Evolutionary conservation across 179 eudicot species (phyloP), one percentile per base, ranked within the genome.

Genomic region (Corrigiola litoralis): DNA sequence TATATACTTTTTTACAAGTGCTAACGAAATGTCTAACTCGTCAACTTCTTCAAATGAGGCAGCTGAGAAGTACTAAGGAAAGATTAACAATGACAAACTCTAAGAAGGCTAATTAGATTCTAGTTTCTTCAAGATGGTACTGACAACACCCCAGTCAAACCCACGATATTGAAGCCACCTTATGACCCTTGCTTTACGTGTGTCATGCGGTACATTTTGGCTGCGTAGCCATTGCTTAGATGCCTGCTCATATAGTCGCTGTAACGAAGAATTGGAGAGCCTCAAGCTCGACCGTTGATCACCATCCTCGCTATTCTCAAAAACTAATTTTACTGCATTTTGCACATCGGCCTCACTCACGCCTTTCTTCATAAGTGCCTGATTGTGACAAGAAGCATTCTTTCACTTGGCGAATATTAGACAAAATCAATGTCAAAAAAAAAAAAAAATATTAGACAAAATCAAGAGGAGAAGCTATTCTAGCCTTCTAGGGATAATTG

Each of bases 121-220:
- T 71, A 90, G 57, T 74, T 79, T 86, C 73, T 81, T 86, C 46
- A 90, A 14, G 38, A 90, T 77, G 58, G 60, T 50, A 36, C 66
- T 62, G 52, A 82, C 37, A 33, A 82, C 80, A 69, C 74, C 74
- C 92, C 92, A 90, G 52, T 78, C 69, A 55, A 85, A 90, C 66
- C 97, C 95, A 56, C 95, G 95, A 68, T 90, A 90, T 45, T 81
- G 88, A 73, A 90, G 95, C 97, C 97, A 88, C 67, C 82, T 66
- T 47, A 81, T 60, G 16, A 88, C 65, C 72, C 95, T 84, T 62
- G 83, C 61, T 59, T 85, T 90, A 21, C 89, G 79, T 44, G 51
- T 82, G 61, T 90, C 95, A 31, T 29, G 50, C 10, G 82, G 73
- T 49, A 50, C 82, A 69, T 73, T 72, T 11, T 29, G 63, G 56